Evolutionary conservation across 306 rosid genomes (phyloP).

Genomic region (Medicago truncatula): MtrunA17r5.0-ANR NC_053044.1:44515001-44515500

Average conservation of each 20-base stretch:
- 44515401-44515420: not conserved
- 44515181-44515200: constrained; percentile 20
- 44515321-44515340: too few species aligned
- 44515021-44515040: constrained; percentile 35
- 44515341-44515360: too few species aligned
- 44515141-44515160: not conserved
- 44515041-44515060: constrained; percentile 23
- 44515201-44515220: constrained; percentile 2
- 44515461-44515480: not conserved
- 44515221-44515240: constrained; percentile 13
- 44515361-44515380: not conserved
- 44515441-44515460: not conserved
- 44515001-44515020: constrained; percentile 39
- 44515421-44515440: not conserved
- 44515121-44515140: constrained; percentile 26
- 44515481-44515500: not conserved
- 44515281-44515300: too few species aligned
- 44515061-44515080: not conserved
- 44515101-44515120: constrained; percentile 16
- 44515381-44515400: not conserved
- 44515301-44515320: too few species aligned
- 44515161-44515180: constrained; percentile 11
- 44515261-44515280: too few species aligned
- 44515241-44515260: not conserved
- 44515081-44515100: constrained; percentile 21